Evolutionary conservation across 192 early-diverging fungal genomes (phyloP).

Genomic region (Cetraspora pellucida): DNA sequence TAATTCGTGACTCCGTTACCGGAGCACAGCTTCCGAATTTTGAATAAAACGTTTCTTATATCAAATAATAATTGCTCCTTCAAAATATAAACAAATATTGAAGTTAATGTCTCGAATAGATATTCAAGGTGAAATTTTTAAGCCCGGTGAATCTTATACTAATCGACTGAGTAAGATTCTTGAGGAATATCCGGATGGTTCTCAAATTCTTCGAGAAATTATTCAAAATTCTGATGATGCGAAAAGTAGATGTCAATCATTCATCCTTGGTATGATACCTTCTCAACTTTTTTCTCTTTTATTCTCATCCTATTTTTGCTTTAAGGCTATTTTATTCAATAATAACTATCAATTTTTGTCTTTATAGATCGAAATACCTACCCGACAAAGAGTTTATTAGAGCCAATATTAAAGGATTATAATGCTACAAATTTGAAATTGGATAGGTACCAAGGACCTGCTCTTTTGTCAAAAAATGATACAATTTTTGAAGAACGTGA

Average conservation of each 20-base stretch:
- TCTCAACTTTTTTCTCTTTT: too few relatives aligned
- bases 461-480: constrained; percentile 33
- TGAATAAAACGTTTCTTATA: too few relatives aligned
- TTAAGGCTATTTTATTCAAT: too few relatives aligned
- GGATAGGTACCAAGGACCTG: constrained; percentile 36
- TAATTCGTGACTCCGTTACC: too few relatives aligned
- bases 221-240: constrained; percentile 44
- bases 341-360: too few relatives aligned
- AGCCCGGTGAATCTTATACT: constrained; percentile 37
- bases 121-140: background rate
- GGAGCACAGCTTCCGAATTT: too few relatives aligned
- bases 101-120: too few relatives aligned
- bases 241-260: background rate
- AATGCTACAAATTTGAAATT: constrained; percentile 1
- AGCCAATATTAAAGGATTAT: background rate
- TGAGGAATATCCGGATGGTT: constrained; percentile 47
- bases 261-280: background rate
- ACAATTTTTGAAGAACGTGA: constrained; percentile 29
- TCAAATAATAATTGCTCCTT: too few relatives aligned
- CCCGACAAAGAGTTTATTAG: background rate
- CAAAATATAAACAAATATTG: too few relatives aligned
- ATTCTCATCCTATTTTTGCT: too few relatives aligned
- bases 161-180: constrained; percentile 39
- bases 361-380: background rate
- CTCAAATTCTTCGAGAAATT: constrained; percentile 47